A percentile compares a stretch with the other conserved stretches of the same genome.
These are phyloP conservation scores for Nicotiana obtusifolia DNA, from an alignment of 257 asterid species.

Conservation along the genomic window DNA sequence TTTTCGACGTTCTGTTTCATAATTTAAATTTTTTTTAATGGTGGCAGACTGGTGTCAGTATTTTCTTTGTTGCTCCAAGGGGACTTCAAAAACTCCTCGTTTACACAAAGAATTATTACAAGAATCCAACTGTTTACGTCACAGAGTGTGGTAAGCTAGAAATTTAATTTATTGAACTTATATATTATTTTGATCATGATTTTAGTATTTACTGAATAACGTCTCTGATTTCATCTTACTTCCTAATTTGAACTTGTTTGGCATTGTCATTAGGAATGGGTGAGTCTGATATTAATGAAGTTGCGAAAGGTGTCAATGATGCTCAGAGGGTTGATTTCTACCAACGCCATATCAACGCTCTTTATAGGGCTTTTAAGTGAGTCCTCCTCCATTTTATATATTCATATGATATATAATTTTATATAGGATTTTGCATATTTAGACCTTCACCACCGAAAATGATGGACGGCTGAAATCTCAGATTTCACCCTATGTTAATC, in stretches of 20 bases:
- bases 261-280: not conserved
- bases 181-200: not conserved
- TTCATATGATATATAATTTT: not conserved
- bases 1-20: not conserved
- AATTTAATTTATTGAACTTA: not conserved
- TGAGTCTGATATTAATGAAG: not conserved
- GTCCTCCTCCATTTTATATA: not conserved
- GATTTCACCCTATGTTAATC: too few relatives aligned
- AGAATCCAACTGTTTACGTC: conserved; percentile 1
- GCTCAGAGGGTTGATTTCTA: conserved; percentile 2
- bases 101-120: not conserved
- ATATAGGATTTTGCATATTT: too few relatives aligned
- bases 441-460: too few relatives aligned
- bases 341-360: not conserved
- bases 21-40: not conserved
- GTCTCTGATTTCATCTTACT: not conserved
- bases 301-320: not conserved
- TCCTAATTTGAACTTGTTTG: not conserved
- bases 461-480: too few relatives aligned
- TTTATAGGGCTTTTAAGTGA: not conserved
- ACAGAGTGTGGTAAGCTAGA: not conserved
- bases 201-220: not conserved
- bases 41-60: conserved; percentile 35
- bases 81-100: conserved; percentile 38
- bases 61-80: conserved; percentile 29